Evolutionary conservation across 148 eudicot genomes (phyloP), one percentile per base, ranked within the genome.

Genomic region (Drosera capensis): DNA sequence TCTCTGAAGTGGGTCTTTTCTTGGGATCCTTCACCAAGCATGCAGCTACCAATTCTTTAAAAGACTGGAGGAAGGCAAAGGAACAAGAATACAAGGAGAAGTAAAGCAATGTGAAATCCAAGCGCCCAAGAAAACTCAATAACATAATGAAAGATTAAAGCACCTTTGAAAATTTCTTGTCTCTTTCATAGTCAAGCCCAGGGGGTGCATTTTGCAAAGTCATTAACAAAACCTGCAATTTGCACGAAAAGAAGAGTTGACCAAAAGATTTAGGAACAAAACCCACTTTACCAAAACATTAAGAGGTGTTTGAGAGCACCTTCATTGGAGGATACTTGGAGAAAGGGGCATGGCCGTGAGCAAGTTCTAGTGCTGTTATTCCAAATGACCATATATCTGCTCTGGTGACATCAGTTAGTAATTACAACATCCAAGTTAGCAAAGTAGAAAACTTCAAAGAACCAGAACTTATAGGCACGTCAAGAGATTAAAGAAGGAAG

Each of bases 311-410:
- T 40, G 2, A 52, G 6, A 31, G 12, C 8, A 77, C 96, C 94
- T 88, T 88, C 83, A 80, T 80, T 38, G 96, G 94, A 21, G 97
- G 94, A 62, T 83, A 88, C 71, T 83, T 79, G 42, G 96, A 83
- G 51, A 83, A 87, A n/a, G 96, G 94, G 19, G 94, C 96, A 65
- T 79, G 96, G 40, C 96, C 96, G 73, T 87, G 96, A 61, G 96
- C 96, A 72, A 87, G 96, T 71, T 83, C 96, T 36, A 87, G 86
- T 18, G 96, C 96, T 62, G 96, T 87, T 66, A 87, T 87, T 42
- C 94, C 94, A 47, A 88, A 75, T 40, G 96, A 88, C 96, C 96
- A 88, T 43, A 88, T 83, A 63, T 88, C 97, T 45, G 94, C 94
- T 67, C 96, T 88, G 86, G 72, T 67, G 57, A 56, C 23, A 24